These are phyloP conservation scores for Digitaria exilis DNA, from an alignment of 202 grass and related monocot genomes.

Conservation along the genomic window DNA sequence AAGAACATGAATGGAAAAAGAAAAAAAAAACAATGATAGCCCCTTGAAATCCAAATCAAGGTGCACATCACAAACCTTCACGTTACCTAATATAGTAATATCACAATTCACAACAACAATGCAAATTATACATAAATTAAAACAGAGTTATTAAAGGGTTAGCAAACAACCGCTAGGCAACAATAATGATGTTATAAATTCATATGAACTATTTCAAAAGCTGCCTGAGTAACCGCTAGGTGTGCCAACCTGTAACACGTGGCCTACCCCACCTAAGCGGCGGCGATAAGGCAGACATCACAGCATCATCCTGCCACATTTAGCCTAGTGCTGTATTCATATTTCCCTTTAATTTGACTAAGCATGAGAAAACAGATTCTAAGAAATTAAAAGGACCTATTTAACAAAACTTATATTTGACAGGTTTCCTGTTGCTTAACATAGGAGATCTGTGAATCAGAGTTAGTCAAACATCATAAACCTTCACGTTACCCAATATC, in stretches of 20 bases:
- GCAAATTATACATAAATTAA: not conserved
- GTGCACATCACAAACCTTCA: not conserved
- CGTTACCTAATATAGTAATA: not conserved
- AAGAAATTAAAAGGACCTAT: not conserved
- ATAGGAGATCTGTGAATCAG: not conserved
- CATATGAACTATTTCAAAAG: not conserved
- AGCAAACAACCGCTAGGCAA: not conserved
- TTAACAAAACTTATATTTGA: not conserved
- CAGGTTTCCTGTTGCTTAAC: not conserved
- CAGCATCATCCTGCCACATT: not conserved
- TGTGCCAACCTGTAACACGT: not conserved
- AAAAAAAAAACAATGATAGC: not conserved
- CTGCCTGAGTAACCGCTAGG: not conserved
- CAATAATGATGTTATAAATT: too few relatives aligned
- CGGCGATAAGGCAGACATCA: not conserved
- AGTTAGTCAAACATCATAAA: too few relatives aligned
- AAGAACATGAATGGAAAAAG: not conserved
- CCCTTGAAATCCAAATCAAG: constrained; percentile 7
- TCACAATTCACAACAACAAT: not conserved
- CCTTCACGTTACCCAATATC: not conserved
- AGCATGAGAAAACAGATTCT: not conserved
- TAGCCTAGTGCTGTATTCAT: not conserved
- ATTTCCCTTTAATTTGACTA: not conserved
- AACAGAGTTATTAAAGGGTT: not conserved
- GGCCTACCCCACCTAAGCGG: not conserved